Evolutionary conservation across 164 flowering plant species (phyloP).

Genomic region (Cinnamomum micranthum): DNA sequence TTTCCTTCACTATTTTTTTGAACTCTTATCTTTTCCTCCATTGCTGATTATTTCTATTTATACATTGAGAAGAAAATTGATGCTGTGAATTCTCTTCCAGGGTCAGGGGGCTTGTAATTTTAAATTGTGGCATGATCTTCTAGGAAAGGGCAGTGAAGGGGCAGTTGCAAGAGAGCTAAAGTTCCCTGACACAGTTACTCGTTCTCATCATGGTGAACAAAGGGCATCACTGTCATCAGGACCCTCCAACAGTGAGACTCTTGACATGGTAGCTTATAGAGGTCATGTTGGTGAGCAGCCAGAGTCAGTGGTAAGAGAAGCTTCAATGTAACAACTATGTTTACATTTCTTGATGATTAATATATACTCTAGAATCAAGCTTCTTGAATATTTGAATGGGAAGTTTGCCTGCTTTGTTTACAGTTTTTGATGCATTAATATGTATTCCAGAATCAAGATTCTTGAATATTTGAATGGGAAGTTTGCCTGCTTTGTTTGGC

Average conservation of each 20-base stretch:
- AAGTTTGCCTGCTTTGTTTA: not conserved
- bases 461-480: not conserved
- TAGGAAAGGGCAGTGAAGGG: not conserved
- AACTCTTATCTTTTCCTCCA: too few species aligned
- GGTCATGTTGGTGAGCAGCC: not conserved
- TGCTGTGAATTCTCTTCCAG: conserved; percentile 15
- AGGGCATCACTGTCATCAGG: not conserved
- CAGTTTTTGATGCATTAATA: not conserved
- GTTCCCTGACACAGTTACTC: not conserved
- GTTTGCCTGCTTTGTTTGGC: not conserved
- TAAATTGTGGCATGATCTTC: conserved; percentile 20
- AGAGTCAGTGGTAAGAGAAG: not conserved
- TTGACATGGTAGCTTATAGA: not conserved
- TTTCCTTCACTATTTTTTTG: not conserved
- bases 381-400: not conserved
- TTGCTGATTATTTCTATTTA: too few species aligned
- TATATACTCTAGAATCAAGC: not conserved
- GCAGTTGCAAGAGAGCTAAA: not conserved
- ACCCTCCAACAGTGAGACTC: not conserved
- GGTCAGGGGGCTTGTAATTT: conserved; percentile 43
- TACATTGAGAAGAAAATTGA: not conserved
- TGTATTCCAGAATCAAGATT: not conserved
- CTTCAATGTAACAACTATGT: not conserved
- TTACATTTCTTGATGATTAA: not conserved
- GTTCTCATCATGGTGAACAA: not conserved